Evolutionary conservation across 139 green algal species (phyloP), one percentile per base, ranked within the genome.

Genomic region (Pycnococcus provasolii): DNA sequence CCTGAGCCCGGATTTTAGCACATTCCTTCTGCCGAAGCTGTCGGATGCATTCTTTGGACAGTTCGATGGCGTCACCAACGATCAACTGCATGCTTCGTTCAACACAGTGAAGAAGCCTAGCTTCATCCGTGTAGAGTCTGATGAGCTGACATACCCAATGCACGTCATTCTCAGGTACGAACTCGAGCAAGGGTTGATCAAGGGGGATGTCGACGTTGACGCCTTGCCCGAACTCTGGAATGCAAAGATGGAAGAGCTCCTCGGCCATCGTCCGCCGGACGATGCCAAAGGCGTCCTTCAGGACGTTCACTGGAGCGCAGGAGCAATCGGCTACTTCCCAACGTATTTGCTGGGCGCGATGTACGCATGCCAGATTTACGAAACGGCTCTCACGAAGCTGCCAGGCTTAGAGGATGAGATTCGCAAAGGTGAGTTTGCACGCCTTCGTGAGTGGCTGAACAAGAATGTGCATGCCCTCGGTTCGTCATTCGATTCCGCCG

Each of bases 131-230:
- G 87, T 96, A 8, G 88, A 96, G 58, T 71, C 79, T 7, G 90
- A 96, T 58, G 90, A 96, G 80, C 75, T 90, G 53, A 79, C 84
- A 1, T 95, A 96, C 71, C 81, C 83, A 1, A 74, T 96, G 68
- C 90, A 96, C 81, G 86, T 96, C 71, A 82, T 96, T 41, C 68
- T 96, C 57, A 73, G 81, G 26, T 85, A 81, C 58, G 81, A 94
- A 78, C 71, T 95, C 51, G 89, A 96, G 84, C 58, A 71, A 45
- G 86, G 62, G 0, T 76, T 96, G 11, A 43, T 96, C 15, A 76
- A 87, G 26, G 89, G 88, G 1, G 9, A 41, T 2, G 42, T 71
- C 5, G 42, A 44, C 1, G 50, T 72, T 2, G 69, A 58, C 15
- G 80, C 95, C 15, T 66, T 96, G 15, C 90, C 90, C 2, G 37